Evolutionary conservation across 1,284 basidiomycete genomes (phyloP).

Genomic region (Rhodotorula glutinis): DNA sequence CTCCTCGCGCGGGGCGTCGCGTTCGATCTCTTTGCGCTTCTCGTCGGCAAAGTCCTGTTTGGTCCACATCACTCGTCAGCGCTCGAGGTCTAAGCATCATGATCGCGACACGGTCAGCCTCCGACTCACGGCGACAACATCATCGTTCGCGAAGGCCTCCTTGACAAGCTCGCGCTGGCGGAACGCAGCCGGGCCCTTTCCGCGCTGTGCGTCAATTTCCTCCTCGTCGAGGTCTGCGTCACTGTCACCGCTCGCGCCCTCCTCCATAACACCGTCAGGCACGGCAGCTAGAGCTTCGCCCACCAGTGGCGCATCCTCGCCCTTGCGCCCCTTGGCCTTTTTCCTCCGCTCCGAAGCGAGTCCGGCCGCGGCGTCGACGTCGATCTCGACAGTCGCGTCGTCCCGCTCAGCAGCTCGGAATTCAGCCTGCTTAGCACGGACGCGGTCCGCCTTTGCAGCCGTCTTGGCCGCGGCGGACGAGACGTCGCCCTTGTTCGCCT

Average conservation of each 20-base stretch:
- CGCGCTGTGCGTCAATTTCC: slow-evolving; percentile 48
- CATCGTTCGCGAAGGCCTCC: slow-evolving; percentile 91
- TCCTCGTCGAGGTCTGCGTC: slow-evolving; percentile 56
- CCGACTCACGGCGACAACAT: slow-evolving; percentile 72
- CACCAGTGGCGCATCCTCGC: slow-evolving; percentile 44
- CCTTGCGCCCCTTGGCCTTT: slow-evolving; percentile 48
- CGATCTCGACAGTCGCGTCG: slow-evolving; percentile 75
- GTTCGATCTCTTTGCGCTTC: slow-evolving; percentile 72
- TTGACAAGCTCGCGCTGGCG: slow-evolving; percentile 86
- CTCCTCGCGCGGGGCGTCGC: slow-evolving; percentile 77
- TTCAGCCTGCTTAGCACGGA: slow-evolving; percentile 32
- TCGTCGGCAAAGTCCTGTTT: slow-evolving; percentile 75
- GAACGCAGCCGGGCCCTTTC: slow-evolving; percentile 61
- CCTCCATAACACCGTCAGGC: slow-evolving; percentile 1
- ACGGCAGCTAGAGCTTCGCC: slow-evolving; percentile 12
- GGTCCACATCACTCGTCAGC: background rate
- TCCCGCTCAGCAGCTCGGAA: slow-evolving; percentile 61
- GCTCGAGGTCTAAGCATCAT: too few species aligned
- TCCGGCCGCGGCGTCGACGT: slow-evolving; percentile 38
- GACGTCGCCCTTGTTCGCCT: slow-evolving; percentile 62
- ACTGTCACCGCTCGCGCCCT: slow-evolving; percentile 17
- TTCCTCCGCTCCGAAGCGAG: slow-evolving; percentile 48
- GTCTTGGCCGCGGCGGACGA: slow-evolving; percentile 48
- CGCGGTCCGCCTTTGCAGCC: slow-evolving; percentile 36
- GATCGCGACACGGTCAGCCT: too few species aligned